Evolutionary conservation across 1,139 yeast species (phyloP), one percentile per base, ranked within the genome.

Genomic region (Geotrichum citri-aurantii): DNA sequence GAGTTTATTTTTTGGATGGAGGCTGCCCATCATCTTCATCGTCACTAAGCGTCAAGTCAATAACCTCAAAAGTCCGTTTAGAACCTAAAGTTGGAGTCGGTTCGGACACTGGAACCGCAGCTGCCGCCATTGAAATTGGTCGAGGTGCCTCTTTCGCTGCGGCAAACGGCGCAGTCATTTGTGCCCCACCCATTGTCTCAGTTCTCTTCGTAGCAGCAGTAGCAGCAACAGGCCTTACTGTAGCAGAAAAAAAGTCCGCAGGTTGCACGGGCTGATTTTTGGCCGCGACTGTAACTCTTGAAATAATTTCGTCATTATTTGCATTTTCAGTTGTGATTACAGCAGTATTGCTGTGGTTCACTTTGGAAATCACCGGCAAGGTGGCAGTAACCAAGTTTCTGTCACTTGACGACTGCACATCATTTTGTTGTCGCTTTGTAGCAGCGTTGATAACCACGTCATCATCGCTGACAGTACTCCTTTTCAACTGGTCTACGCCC

Each of bases 1-100:
- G 19, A 33, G 31, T 19, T 50, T 42, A 56, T 42, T 47, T n/a
- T 37, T 50, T 52, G 24, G 21, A 6, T 19, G 54, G 48, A 14
- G 50, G 54, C 23, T n/a, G 48, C 6, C 47, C 50, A 10, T 50
- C 62, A 10, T 63, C 66, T 8, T 65, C 68, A 37, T 66, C 68
- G 51, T 64, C 66, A 26, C 62, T 61, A 10, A 63, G 56, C 3
- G 69, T 66, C 56, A 66, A 48, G 51, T 66, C 69, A 51, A 66
- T 66, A 8, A 66, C 59, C 48, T 56, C 59, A 21, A 33, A 55
- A 11, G 57, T 46, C n/a, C 61, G 54, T 49, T 58, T 61, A 26
- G 37, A 48, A 14, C 54, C 53, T 37, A 53, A 33, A 29, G 29
- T 23, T 27, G 47, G 53, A n/a, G 52, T 48, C 1, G 37, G 27